Percentiles rank a stretch among this genome's conserved stretches.
Evolutionary conservation across 768 basidiomycete genomes (phyloP).

Genomic region (Gyrodon lividus): DNA sequence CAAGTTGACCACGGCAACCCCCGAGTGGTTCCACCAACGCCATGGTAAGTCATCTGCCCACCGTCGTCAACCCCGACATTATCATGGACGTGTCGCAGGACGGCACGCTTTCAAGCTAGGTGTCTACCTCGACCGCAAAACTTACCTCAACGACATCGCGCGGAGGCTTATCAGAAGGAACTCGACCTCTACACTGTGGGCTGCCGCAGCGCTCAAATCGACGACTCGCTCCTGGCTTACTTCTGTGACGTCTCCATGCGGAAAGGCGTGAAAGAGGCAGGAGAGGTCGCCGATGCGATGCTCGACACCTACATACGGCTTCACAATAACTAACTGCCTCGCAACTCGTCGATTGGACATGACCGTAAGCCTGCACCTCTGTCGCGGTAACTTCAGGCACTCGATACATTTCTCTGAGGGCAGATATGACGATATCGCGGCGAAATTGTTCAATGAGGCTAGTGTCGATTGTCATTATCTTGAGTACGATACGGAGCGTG

Average conservation of each 20-base stretch:
- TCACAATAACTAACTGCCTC: conserved; percentile 41
- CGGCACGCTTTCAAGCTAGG: conserved; percentile 20
- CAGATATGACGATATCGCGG: conserved; percentile 44
- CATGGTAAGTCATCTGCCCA: conserved; percentile 43
- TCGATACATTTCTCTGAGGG: conserved; percentile 45
- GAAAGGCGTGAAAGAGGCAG: conserved; percentile 56
- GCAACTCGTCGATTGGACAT: conserved; percentile 38
- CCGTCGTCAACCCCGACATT: neutral
- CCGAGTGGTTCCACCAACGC: conserved; percentile 70
- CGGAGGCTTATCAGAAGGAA: conserved; percentile 45
- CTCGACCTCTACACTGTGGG: conserved; percentile 46
- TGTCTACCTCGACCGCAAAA: conserved; percentile 29
- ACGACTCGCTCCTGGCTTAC: conserved; percentile 52
- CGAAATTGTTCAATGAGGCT: conserved; percentile 44
- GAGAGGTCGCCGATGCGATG: conserved; percentile 60
- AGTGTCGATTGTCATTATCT: conserved; percentile 46
- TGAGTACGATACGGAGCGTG: conserved; percentile 48
- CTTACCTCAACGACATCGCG: conserved; percentile 51
- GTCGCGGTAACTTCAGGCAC: conserved; percentile 37
- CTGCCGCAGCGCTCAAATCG: conserved; percentile 43
- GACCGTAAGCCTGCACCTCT: conserved; percentile 43
- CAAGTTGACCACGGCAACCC: conserved; percentile 71
- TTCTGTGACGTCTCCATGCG: conserved; percentile 63
- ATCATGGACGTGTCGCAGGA: conserved; percentile 6
- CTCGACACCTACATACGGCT: conserved; percentile 56